These are phyloP conservation scores for Mallotus repandus DNA, from an alignment of 441 rosid species.

Conservation along the genomic window DNA sequence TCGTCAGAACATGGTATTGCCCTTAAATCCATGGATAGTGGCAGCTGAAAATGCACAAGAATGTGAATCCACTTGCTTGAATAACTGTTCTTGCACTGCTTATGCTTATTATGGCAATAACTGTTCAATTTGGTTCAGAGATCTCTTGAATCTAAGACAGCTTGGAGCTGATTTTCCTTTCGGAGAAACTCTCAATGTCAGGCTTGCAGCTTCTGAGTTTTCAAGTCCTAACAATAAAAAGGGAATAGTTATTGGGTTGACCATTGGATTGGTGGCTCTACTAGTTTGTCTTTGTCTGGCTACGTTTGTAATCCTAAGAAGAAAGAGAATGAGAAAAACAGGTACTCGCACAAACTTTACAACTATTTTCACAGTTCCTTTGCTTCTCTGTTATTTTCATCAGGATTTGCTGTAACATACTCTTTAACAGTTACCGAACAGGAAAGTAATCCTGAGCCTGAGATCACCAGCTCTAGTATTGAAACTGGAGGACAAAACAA, in stretches of 20 bases:
- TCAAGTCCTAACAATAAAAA: conserved; percentile 31
- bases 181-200: conserved; percentile 41
- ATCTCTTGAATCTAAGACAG: conserved; percentile 47
- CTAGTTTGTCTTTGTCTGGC: conserved; percentile 22
- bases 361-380: no score
- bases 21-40: conserved; percentile 2
- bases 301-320: no score
- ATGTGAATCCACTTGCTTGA: conserved; percentile 48
- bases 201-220: conserved; percentile 61
- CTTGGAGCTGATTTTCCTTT: conserved; percentile 24
- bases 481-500: no score
- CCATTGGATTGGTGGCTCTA: conserved; percentile 30
- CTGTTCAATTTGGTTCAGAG: conserved; percentile 52
- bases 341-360: no score
- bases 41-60: conserved; percentile 21
- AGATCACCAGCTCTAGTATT: no score
- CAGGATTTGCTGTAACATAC: no score
- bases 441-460: no score
- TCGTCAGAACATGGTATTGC: conserved; percentile 13
- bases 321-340: no score
- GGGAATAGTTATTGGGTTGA: conserved; percentile 36
- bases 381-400: no score
- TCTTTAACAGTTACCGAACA: no score
- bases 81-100: conserved; percentile 59
- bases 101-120: conserved; percentile 43